These are phyloP conservation scores for Parastagonospora nodorum DNA, from an alignment of 2,329 filamentous ascomycete species.

Conservation along the genomic window DNA sequence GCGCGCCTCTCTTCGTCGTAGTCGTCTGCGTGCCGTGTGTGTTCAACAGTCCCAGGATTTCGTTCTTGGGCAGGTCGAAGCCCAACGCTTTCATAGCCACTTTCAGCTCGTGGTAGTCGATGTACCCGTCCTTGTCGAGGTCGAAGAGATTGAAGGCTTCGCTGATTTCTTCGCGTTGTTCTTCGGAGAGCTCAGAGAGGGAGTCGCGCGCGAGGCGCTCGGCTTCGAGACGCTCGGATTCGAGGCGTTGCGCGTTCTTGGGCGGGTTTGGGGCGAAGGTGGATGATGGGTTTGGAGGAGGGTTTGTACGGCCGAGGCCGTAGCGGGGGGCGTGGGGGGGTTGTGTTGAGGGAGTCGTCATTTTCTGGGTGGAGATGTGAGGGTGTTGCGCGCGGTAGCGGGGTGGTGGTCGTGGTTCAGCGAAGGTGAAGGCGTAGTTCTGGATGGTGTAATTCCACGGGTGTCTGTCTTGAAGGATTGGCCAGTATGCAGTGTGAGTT, in stretches of 20 bases:
- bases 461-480: background rate
- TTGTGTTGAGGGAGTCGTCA: constrained; percentile 59
- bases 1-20: background rate
- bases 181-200: constrained; percentile 71
- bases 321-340: constrained; percentile 62
- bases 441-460: too few species aligned
- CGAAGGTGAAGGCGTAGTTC: background rate
- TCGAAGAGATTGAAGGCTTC: constrained; percentile 98
- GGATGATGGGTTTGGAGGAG: constrained; percentile 18
- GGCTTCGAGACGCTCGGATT: constrained; percentile 48
- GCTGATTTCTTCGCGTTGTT: constrained; percentile 90
- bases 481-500: constrained; percentile 1
- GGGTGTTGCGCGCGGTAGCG: constrained; percentile 11
- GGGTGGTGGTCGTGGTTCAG: constrained; percentile 3
- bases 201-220: constrained; percentile 48
- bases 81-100: constrained; percentile 95
- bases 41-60: constrained; percentile 80
- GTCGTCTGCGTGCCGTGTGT: constrained; percentile 64
- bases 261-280: constrained; percentile 47
- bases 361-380: constrained; percentile 28
- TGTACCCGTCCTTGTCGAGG: constrained; percentile 88
- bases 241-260: constrained; percentile 48
- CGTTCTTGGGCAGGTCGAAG: constrained; percentile 85
- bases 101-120: constrained; percentile 98
- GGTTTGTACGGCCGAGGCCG: constrained; percentile 51